Base-by-base conservation (phyloP, 2,329 filamentous ascomycete species). In the Exophiala lecanii-corni region DNA sequence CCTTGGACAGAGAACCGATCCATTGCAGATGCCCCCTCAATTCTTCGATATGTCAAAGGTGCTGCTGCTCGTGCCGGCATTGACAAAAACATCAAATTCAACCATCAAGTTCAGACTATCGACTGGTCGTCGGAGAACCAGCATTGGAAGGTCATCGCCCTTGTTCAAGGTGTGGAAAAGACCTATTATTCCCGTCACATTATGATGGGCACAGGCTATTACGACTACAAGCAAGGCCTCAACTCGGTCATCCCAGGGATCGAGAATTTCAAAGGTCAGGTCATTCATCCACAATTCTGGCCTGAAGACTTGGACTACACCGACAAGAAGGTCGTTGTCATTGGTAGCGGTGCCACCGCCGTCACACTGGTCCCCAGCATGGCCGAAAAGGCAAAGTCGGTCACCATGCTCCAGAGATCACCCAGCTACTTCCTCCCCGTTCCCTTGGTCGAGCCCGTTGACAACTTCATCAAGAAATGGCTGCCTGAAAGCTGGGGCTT, bases 341-440 rank as follows among this genome's bases (percentile, higher is more conserved):
- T 92, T 49, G 86, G 86, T 12, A 83, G 78, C 12, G 88, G 88
- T 5, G 87, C 87, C 2, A 94, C 88, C 0, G 83, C 86, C 5
- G 67, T 91, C 36, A 92, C 87, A 0, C 71, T 94, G 1, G 62
- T 94, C 2, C 88, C 87, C 1, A 76, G 73, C 35, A 65, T 94
- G 34, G 78, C 80, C 1, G 67, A 83, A 32, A 76, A 74, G 28
- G 85, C 84, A 4, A 66, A 65, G 4, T 74, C 76, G 10, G 79
- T 89, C 19, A 91, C 85, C 1, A 87, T 91, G 78, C 73, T 94
- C 2, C 87, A 94, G 65, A 79, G 88, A 43, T 87, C 81, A 34
- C 88, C 88, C 0, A 76, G 74, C 0, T 89, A 86, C 56, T 73
- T 89, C 42, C 54, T 84, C 16, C 36, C 42, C 21, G 25, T 53